These are phyloP conservation scores for Fomitopsis pinicola DNA, from an alignment of 1,284 basidiomycete species.

Conservation along the genomic window DNA sequence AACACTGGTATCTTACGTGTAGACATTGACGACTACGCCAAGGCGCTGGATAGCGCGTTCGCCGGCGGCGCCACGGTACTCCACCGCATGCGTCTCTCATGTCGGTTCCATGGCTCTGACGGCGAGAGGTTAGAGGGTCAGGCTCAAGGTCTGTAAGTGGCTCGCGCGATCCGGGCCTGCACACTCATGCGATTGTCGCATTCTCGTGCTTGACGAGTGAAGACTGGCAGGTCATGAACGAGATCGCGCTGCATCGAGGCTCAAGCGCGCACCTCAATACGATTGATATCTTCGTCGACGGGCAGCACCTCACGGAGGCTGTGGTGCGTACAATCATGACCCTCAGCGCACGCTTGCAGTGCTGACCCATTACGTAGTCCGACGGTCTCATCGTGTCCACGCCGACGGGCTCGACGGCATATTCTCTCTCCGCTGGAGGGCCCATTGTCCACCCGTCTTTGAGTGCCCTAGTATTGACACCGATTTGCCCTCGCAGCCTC, in stretches of 20 bases:
- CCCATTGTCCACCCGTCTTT: slow-evolving; percentile 95
- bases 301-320: slow-evolving; percentile 91
- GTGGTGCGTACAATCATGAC: slow-evolving; percentile 58
- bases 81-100: slow-evolving; percentile 84
- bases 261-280: slow-evolving; percentile 90
- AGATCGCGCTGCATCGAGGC: slow-evolving; percentile 90
- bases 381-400: slow-evolving; percentile 95
- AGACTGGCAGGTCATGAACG: slow-evolving; percentile 98
- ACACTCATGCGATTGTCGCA: neutral
- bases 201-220: neutral
- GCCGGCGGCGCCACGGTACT: slow-evolving; percentile 75
- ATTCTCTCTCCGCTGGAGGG: slow-evolving; percentile 93
- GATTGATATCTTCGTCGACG: slow-evolving; percentile 94
- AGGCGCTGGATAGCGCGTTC: slow-evolving; percentile 76
- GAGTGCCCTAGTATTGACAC: slow-evolving; percentile 87
- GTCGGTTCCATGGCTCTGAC: slow-evolving; percentile 66
- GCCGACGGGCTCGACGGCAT: slow-evolving; percentile 95
- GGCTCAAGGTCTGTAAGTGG: slow-evolving; percentile 44
- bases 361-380: slow-evolving; percentile 49
- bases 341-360: neutral
- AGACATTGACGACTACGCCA: slow-evolving; percentile 82
- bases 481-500: slow-evolving; percentile 91
- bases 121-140: slow-evolving; percentile 52
- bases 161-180: neutral
- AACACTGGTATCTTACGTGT: neutral